Conservation (phyloP, 495 filamentous ascomycete genomes). For the Trichoderma gamsii region DNA sequence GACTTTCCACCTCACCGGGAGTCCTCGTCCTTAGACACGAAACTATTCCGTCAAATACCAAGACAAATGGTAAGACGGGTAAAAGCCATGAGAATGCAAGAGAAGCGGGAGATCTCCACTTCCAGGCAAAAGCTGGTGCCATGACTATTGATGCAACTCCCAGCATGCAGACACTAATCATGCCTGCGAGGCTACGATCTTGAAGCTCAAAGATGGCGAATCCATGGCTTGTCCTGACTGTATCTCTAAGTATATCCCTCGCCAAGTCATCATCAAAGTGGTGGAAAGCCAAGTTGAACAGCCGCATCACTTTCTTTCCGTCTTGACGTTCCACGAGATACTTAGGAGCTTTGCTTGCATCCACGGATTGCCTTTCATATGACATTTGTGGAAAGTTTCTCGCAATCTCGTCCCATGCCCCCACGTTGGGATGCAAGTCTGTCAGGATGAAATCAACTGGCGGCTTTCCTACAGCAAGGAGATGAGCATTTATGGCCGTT, state of each 20-base stretch:
- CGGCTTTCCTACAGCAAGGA: constrained; percentile 21
- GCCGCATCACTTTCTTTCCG: constrained; percentile 49
- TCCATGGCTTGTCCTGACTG: constrained; percentile 55
- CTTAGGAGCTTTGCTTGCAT: constrained; percentile 51
- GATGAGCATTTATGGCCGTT: constrained; percentile 43
- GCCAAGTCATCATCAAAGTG: constrained; percentile 65
- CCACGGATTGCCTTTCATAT: constrained; percentile 52
- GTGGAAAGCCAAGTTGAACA: constrained; percentile 72
- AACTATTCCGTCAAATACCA: constrained; percentile 62
- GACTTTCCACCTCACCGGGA: constrained; percentile 52
- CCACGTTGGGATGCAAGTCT: constrained; percentile 61
- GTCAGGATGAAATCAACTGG: constrained; percentile 59
- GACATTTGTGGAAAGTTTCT: constrained; percentile 43
- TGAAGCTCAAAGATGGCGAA: constrained; percentile 75
- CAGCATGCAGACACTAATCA: constrained; percentile 50
- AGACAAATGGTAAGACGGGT: constrained; percentile 56
- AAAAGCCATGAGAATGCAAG: constrained; percentile 60
- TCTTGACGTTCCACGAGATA: constrained; percentile 35
- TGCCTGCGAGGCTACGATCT: constrained; percentile 46
- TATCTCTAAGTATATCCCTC: constrained; percentile 51
- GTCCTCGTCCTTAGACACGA: constrained; percentile 60
- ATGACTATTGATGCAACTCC: constrained; percentile 48
- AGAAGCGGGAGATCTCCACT: constrained; percentile 49
- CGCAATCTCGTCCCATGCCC: constrained; percentile 52
- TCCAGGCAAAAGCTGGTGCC: constrained; percentile 50